Conservation (phyloP, 345 rosid species). For the Eucalyptus dawsonii region DNA sequence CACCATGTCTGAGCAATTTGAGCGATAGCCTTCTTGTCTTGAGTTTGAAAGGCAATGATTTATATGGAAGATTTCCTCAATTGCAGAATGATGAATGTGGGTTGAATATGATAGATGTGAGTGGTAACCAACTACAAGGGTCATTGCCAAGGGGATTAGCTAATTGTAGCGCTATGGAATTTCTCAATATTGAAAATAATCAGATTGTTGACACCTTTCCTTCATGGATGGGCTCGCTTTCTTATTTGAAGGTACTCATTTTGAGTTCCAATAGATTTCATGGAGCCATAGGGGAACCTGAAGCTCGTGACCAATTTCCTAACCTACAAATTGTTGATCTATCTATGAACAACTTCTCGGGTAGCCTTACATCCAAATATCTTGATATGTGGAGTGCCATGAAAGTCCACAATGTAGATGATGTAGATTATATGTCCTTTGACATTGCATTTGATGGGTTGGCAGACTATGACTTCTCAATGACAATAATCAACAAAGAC, state of each 20-base stretch:
- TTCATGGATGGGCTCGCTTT: neutral
- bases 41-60: neutral
- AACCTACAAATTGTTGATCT: neutral
- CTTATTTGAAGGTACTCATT: neutral
- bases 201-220: neutral
- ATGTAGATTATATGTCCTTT: too few relatives aligned
- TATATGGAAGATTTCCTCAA: neutral
- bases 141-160: neutral
- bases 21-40: neutral
- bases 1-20: neutral
- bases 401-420: too few relatives aligned
- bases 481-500: neutral
- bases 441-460: too few relatives aligned
- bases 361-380: neutral
- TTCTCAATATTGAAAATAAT: neutral
- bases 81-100: neutral
- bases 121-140: neutral
- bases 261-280: neutral
- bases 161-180: neutral
- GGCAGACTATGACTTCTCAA: neutral
- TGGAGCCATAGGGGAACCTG: neutral
- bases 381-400: neutral
- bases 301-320: neutral
- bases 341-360: neutral
- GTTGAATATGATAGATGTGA: neutral